Evolutionary conservation across 2,329 filamentous ascomycete genomes (phyloP).

Genomic region (Fusarium sororula): DNA sequence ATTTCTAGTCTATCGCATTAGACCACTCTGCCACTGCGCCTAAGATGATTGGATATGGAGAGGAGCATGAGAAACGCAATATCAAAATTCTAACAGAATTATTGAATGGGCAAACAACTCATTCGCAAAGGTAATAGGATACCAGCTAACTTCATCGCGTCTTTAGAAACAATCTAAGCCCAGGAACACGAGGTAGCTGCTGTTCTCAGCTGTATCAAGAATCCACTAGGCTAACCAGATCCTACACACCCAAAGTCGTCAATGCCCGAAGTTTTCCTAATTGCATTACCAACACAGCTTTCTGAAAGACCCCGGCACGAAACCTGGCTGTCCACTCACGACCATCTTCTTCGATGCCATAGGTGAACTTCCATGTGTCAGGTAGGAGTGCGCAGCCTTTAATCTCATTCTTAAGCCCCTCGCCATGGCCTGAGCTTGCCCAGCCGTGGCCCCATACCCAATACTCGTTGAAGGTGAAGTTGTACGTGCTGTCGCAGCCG

Average conservation of each 20-base stretch:
- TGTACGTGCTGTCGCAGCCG: background rate
- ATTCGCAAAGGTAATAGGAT: fast-evolving
- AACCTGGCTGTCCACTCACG: background rate
- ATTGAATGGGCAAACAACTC: no score
- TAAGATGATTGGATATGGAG: background rate
- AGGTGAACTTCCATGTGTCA: background rate
- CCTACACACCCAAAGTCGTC: background rate
- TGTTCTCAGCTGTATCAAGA: background rate
- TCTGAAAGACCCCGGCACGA: background rate
- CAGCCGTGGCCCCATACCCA: background rate
- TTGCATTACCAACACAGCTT: background rate
- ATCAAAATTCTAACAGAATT: fast-evolving
- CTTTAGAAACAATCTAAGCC: background rate
- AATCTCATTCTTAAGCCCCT: background rate
- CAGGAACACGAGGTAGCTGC: background rate
- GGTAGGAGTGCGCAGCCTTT: background rate
- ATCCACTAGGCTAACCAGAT: background rate
- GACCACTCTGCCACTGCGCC: constrained; percentile 28
- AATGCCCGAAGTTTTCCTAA: background rate
- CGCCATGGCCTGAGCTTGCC: background rate
- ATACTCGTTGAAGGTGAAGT: background rate
- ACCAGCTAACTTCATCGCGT: background rate
- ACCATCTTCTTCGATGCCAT: background rate
- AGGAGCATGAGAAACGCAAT: fast-evolving
- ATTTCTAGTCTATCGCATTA: constrained; percentile 31